A percentile compares a stretch with the other conserved stretches of the same genome.
Conservation (phyloP, 495 filamentous ascomycete species). For the Platismatia glauca region DNA sequence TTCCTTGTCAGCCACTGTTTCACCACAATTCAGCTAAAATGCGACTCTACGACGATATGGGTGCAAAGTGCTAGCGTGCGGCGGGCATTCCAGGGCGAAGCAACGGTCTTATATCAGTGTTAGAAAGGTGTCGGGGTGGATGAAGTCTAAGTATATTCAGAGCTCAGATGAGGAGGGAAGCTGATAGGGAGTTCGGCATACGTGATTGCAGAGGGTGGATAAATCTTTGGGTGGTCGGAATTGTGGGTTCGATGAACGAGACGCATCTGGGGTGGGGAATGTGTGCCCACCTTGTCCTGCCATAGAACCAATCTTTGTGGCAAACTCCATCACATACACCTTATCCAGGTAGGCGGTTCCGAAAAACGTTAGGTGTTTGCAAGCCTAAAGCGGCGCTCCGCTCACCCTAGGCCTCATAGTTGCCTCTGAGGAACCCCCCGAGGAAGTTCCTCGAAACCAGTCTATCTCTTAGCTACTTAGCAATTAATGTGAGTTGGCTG, state of each 20-base stretch:
- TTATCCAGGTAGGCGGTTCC: not conserved
- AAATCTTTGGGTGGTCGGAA: slow-evolving; percentile 7
- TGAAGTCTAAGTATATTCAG: slow-evolving; percentile 9
- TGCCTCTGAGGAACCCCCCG: no score
- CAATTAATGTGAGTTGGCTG: no score
- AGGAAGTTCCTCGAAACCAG: no score
- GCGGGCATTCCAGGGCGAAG: slow-evolving; percentile 3
- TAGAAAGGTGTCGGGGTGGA: slow-evolving; percentile 5
- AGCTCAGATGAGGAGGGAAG: slow-evolving; percentile 7
- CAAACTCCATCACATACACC: not conserved
- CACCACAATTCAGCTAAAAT: slow-evolving; percentile 1
- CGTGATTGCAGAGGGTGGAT: slow-evolving; percentile 1
- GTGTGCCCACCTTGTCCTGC: slow-evolving; percentile 4
- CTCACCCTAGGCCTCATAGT: no score
- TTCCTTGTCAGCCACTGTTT: not conserved
- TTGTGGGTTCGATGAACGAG: slow-evolving; percentile 11
- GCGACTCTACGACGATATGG: not conserved
- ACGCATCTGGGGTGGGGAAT: slow-evolving; percentile 5
- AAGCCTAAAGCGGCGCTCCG: no score
- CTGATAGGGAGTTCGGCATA: slow-evolving; percentile 8
- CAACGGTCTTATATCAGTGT: not conserved
- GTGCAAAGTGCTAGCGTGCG: not conserved
- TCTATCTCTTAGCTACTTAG: no score
- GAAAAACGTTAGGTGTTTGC: no score
- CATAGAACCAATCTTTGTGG: not conserved